These are phyloP conservation scores for Artemisia princeps DNA, from an alignment of 140 eudicot genomes.

Conservation along the genomic window DNA sequence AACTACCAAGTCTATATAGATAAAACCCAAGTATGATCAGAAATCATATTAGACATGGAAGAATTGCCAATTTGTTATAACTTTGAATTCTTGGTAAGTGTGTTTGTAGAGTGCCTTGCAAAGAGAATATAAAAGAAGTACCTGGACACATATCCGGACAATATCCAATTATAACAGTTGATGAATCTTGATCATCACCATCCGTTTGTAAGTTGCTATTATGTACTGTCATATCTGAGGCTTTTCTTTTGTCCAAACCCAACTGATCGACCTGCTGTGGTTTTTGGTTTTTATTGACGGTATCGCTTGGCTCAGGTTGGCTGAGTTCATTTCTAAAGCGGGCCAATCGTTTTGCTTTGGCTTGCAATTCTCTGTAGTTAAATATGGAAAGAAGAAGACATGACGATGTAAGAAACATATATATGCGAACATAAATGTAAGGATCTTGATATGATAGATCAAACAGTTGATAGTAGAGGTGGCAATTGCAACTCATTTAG, in stretches of 20 bases:
- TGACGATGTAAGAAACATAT: not conserved
- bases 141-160: constrained; percentile 99
- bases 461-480: not conserved
- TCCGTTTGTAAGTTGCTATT: constrained; percentile 37
- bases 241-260: constrained; percentile 39
- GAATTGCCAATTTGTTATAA: too few relatives aligned
- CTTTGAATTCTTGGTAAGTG: too few relatives aligned
- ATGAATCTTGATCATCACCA: constrained; percentile 49
- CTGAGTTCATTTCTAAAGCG: constrained; percentile 80
- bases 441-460: not conserved
- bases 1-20: too few relatives aligned
- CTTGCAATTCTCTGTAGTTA: constrained; percentile 65
- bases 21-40: too few relatives aligned
- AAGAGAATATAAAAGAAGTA: constrained; percentile 21
- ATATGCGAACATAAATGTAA: not conserved
- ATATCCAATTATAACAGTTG: constrained; percentile 56
- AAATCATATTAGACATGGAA: too few relatives aligned
- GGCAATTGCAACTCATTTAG: not conserved
- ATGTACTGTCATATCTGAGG: constrained; percentile 35
- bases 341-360: constrained; percentile 83
- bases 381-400: not conserved
- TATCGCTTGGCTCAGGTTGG: constrained; percentile 39
- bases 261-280: constrained; percentile 36
- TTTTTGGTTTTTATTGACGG: constrained; percentile 36
- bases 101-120: not conserved